Conservation (phyloP, 1,139 yeast species). For the Sugiyamaella sp. region DNA sequence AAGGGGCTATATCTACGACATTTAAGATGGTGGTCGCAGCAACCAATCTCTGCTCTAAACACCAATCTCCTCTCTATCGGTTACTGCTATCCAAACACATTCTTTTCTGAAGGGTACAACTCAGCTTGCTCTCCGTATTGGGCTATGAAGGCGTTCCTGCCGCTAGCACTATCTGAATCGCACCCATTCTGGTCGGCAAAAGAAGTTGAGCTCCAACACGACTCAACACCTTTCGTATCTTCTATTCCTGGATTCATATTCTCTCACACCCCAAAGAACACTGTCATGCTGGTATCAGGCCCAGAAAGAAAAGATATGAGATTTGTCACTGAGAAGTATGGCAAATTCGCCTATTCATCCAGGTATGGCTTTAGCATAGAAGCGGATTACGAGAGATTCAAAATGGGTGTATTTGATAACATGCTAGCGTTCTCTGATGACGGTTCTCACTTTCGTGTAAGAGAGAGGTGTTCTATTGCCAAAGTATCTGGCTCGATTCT, state of each 20-base stretch:
- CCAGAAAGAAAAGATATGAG: conserved; percentile 35
- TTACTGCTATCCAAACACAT: conserved; percentile 39
- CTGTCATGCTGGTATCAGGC: conserved; percentile 37
- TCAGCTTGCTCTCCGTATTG: conserved; percentile 43
- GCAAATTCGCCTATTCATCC: conserved; percentile 42
- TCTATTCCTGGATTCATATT: conserved; percentile 32
- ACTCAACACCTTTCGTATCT: not conserved
- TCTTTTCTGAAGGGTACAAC: conserved; percentile 40
- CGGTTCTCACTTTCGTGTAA: conserved; percentile 26
- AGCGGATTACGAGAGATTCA: conserved; percentile 29
- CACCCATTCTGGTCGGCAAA: conserved; percentile 35
- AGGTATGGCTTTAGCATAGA: conserved; percentile 40
- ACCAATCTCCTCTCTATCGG: conserved; percentile 38
- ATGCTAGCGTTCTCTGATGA: conserved; percentile 33
- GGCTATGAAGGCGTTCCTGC: conserved; percentile 39
- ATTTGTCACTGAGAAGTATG: conserved; percentile 38
- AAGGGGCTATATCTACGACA: conserved; percentile 38
- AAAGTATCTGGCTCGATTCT: conserved; percentile 33
- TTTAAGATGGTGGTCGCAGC: conserved; percentile 41
- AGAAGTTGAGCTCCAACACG: conserved; percentile 21
- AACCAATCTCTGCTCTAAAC: conserved; percentile 35
- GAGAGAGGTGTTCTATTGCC: conserved; percentile 32
- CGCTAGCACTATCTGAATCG: conserved; percentile 29
- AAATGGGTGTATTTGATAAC: conserved; percentile 32
- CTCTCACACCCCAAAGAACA: conserved; percentile 31